These are phyloP conservation scores for Quercus lobata DNA, from an alignment of 331 rosid species.

Conservation along the genomic window DNA sequence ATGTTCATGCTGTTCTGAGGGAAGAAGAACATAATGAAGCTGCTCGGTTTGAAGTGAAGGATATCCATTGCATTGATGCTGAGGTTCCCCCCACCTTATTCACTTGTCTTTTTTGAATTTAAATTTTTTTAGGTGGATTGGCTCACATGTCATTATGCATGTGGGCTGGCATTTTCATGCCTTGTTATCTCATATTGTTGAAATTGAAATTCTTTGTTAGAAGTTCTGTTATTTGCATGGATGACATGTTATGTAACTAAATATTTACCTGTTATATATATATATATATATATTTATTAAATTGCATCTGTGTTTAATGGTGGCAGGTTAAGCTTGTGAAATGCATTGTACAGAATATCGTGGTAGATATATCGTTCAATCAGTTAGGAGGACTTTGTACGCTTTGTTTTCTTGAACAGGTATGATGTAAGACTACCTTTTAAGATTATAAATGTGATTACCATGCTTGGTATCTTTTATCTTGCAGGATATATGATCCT, in stretches of 20 bases:
- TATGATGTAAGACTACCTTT: not conserved
- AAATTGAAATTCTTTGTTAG: not conserved
- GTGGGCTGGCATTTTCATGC: not conserved
- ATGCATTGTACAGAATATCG: conserved; percentile 46
- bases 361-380: conserved; percentile 53
- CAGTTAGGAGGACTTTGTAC: conserved; percentile 62
- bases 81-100: conserved; percentile 29
- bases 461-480: not conserved
- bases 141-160: not conserved
- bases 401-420: conserved; percentile 52
- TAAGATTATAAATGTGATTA: not conserved
- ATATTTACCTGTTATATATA: not conserved
- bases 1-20: conserved; percentile 31
- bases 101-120: not conserved
- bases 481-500: not conserved
- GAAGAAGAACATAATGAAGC: conserved; percentile 29
- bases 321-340: conserved; percentile 57
- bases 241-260: not conserved
- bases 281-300: not conserved
- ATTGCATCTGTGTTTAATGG: not conserved
- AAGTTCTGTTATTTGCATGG: not conserved
- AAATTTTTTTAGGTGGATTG: not conserved
- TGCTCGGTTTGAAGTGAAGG: conserved; percentile 46
- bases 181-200: not conserved
- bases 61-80: conserved; percentile 44